phyloP scores from a whole-genome alignment of 441 rosid genomes.

The Lagerstroemia fauriei region DNA sequence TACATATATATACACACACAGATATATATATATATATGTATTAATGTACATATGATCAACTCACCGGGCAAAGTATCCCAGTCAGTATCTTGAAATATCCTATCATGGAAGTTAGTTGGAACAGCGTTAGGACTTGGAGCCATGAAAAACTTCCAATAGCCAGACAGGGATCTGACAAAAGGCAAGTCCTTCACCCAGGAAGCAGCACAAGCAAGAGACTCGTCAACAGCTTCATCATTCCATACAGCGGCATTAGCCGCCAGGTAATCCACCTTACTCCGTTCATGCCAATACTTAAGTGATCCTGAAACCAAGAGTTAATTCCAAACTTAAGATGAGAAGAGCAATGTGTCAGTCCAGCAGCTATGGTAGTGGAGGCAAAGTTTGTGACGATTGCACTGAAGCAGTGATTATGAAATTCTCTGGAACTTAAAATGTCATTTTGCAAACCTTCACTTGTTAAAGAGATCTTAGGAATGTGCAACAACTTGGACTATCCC shows the following conservation, averaged over 20 bases:
- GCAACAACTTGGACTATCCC: neutral
- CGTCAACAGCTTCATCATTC: constrained; percentile 81
- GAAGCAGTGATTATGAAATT: neutral
- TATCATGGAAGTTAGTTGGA: constrained; percentile 59
- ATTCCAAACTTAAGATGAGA: constrained; percentile 12
- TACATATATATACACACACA: too few species aligned
- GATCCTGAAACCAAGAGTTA: constrained; percentile 51
- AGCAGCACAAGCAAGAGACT: constrained; percentile 72
- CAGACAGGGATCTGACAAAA: constrained; percentile 78
- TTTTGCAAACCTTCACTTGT: neutral
- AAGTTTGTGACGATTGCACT: neutral
- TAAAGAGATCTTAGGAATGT: neutral
- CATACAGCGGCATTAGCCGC: constrained; percentile 75
- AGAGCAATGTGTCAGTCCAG: neutral
- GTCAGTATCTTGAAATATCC: constrained; percentile 63
- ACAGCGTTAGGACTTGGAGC: constrained; percentile 63
- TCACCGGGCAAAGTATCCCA: constrained; percentile 83
- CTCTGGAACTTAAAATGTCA: neutral
- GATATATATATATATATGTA: too few species aligned
- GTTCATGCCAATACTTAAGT: constrained; percentile 79
- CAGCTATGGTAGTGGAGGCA: neutral
- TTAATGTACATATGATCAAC: neutral
- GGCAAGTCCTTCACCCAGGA: constrained; percentile 83
- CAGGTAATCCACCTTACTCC: constrained; percentile 70
- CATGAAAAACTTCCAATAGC: constrained; percentile 85